phyloP scores from a whole-genome alignment of 2,329 filamentous ascomycete genomes.

The Rhynchosporium graminicola region DNA sequence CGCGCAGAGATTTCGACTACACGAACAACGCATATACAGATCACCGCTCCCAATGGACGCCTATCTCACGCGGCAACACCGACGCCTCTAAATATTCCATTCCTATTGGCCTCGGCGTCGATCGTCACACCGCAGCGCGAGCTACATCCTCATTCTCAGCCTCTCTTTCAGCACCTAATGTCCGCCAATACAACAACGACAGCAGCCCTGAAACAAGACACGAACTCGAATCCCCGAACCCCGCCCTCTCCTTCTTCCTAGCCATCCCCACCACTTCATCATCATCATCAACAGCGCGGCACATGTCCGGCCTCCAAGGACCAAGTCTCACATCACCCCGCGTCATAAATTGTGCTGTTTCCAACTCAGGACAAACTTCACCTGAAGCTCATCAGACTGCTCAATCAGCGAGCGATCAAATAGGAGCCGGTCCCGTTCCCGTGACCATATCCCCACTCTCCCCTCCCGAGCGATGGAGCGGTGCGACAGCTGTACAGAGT shows the following conservation, averaged over 20 bases:
- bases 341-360: neutral
- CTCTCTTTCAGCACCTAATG: neutral
- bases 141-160: neutral
- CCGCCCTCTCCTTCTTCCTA: neutral
- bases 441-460: neutral
- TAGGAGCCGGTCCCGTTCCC: too few relatives aligned
- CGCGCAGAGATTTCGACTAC: neutral
- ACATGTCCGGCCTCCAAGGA: constrained; percentile 16
- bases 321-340: constrained; percentile 11
- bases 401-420: too few relatives aligned
- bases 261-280: neutral
- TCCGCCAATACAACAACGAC: neutral
- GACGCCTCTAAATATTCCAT: constrained; percentile 24
- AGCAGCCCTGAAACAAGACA: neutral
- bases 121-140: neutral
- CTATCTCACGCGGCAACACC: constrained; percentile 14
- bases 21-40: neutral
- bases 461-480: constrained; percentile 17
- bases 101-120: constrained; percentile 32
- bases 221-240: neutral
- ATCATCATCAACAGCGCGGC: neutral
- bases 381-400: too few relatives aligned
- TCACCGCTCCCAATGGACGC: neutral
- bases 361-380: neutral
- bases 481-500: constrained; percentile 8